phyloP scores from a whole-genome alignment of 2,329 filamentous ascomycete genomes.

The Emergomyces africanus region DNA sequence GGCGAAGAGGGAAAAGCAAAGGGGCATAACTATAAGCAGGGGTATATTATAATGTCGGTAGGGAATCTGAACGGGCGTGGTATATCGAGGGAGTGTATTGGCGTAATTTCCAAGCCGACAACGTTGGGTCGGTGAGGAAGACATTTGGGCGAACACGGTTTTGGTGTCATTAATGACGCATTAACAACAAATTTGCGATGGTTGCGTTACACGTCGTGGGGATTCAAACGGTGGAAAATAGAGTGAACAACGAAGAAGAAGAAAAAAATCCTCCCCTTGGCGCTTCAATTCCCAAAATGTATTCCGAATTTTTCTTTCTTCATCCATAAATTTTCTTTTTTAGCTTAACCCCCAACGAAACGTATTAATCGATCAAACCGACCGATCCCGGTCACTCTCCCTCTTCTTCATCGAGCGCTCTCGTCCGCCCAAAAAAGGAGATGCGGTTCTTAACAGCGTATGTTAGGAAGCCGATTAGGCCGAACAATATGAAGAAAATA shows the following conservation, averaged over 20 bases:
- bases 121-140: background rate
- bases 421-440: conserved; percentile 19
- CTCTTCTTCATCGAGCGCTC: conserved; percentile 18
- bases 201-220: background rate
- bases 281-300: background rate
- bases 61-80: background rate
- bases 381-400: background rate
- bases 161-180: background rate
- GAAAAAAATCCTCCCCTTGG: background rate
- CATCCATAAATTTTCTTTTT: background rate
- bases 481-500: conserved; percentile 35
- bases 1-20: background rate
- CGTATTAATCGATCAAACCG: background rate
- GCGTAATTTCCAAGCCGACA: background rate
- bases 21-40: background rate
- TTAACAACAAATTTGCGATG: no score
- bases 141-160: background rate
- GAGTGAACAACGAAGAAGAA: background rate
- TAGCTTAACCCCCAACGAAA: background rate
- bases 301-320: background rate
- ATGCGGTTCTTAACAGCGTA: conserved; percentile 23
- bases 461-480: conserved; percentile 26
- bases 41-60: background rate
- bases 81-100: background rate
- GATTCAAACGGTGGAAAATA: background rate